Base-by-base conservation (phyloP, 306 rosid genomes). In the Cicer arietinum region DNA sequence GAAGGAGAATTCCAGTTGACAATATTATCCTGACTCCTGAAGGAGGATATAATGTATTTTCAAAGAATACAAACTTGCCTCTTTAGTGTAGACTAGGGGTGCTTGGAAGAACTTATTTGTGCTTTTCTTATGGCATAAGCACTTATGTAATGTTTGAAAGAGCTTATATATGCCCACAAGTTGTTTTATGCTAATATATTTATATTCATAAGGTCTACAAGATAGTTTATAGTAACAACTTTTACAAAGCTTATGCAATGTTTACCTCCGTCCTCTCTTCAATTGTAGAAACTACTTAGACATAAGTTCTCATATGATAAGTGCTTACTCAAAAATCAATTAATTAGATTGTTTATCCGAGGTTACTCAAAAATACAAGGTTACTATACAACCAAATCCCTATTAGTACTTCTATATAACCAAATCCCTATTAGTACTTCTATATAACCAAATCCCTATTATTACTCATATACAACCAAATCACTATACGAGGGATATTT, bases 31-130 rank as follows among this genome's bases (percentile, higher is more conserved):
- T 67, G 57, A 20, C 12, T 46, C 12, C 72, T 22, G 42, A 45
- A 67, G 43, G 20, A 46, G 37, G 39, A 12, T 67, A 13, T 45
- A 37, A 22, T 67, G 43, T 47, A 67, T 45, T 67, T 67, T 67
- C 14, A 42, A 20, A 67, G 43, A 67, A 67, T 20, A 46, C 43
- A 12, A 12, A 67, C 57, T 22, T 7, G 1, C 50, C 14, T 64
- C 13, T 63, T 47, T 48, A 22, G 13, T 48, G 12, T 48, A 68
- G 54, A 30, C 52, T 67, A 45, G 16, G 12, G 45, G 45, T 37
- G 67, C 17, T 61, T 61, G 44, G 67, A 37, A 61, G 67, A 61
- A 37, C 16, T 59, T 59, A 30, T 59, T 30, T 59, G 42, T 25
- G 41, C 18, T 37, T 35, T 37, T 62, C 7, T n/a, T 57, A 57